Percentiles rank a stretch among this genome's conserved stretches.
Evolutionary conservation across 1,139 yeast species (phyloP).

Genomic region (Yarrowia galli): DNA sequence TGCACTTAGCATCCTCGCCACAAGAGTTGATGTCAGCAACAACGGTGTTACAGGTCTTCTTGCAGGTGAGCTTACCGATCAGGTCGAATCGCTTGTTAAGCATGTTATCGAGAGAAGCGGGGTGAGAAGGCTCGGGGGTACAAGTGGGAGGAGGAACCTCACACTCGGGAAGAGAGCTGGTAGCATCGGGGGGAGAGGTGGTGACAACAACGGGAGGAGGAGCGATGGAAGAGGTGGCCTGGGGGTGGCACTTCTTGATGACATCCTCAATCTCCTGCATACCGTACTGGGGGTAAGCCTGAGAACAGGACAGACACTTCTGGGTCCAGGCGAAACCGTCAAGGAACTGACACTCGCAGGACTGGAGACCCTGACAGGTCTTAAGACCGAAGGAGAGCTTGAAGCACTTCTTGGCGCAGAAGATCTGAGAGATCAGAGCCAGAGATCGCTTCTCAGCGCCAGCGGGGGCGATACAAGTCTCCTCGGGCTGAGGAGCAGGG

Average conservation of each 20-base stretch:
- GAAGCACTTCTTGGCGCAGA: slow-evolving; percentile 34
- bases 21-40: slow-evolving; percentile 19
- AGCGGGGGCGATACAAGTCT: slow-evolving; percentile 30
- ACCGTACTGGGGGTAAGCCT: slow-evolving; percentile 36
- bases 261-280: slow-evolving; percentile 31
- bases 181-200: slow-evolving; percentile 24
- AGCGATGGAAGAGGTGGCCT: slow-evolving; percentile 27
- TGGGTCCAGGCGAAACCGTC: slow-evolving; percentile 36
- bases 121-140: slow-evolving; percentile 32
- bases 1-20: slow-evolving; percentile 27
- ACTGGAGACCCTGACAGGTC: slow-evolving; percentile 30
- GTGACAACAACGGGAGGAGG: slow-evolving; percentile 34
- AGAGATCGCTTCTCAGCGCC: slow-evolving; percentile 35
- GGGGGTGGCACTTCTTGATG: slow-evolving; percentile 36
- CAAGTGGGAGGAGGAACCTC: slow-evolving; percentile 38
- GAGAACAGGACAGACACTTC: slow-evolving; percentile 33
- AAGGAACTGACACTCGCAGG: slow-evolving; percentile 33
- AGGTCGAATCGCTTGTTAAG: slow-evolving; percentile 35
- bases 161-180: slow-evolving; percentile 28
- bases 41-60: slow-evolving; percentile 34
- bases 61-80: slow-evolving; percentile 36
- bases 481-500: slow-evolving; percentile 13
- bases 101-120: slow-evolving; percentile 33
- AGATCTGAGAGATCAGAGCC: slow-evolving; percentile 20
- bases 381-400: slow-evolving; percentile 29